phyloP scores from a whole-genome alignment of 1,139 yeast species.

The Nakaseomyces delphensis region DNA sequence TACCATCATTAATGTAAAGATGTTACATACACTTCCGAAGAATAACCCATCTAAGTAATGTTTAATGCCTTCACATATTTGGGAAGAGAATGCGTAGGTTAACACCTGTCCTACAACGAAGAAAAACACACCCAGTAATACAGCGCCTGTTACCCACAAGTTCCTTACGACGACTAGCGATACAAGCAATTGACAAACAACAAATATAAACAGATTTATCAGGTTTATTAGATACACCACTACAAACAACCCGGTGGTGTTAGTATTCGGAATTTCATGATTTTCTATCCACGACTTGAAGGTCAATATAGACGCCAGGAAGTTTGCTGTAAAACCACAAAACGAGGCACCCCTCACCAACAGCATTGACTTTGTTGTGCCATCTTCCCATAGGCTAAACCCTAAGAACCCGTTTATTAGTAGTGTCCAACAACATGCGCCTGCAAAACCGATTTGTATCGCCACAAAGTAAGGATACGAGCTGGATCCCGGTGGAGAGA shows the following conservation, averaged over 20 bases:
- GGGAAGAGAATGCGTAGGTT: slow-evolving; percentile 55
- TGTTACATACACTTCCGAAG: slow-evolving; percentile 70
- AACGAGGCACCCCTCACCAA: slow-evolving; percentile 42
- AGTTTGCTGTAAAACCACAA: slow-evolving; percentile 53
- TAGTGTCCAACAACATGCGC: slow-evolving; percentile 61
- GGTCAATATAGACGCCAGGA: slow-evolving; percentile 59
- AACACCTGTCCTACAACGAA: slow-evolving; percentile 75
- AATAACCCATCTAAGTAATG: slow-evolving; percentile 89
- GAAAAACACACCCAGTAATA: slow-evolving; percentile 58
- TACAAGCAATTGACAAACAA: slow-evolving; percentile 61
- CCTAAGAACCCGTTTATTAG: slow-evolving; percentile 70
- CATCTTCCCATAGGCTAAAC: slow-evolving; percentile 92
- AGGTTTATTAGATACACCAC: slow-evolving; percentile 67
- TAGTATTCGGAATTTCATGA: slow-evolving; percentile 22
- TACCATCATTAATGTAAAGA: slow-evolving; percentile 85
- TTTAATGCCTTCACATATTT: slow-evolving; percentile 59
- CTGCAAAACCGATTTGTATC: slow-evolving; percentile 63
- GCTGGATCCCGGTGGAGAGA: slow-evolving; percentile 71
- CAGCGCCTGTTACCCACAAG: slow-evolving; percentile 84
- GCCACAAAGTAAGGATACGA: slow-evolving; percentile 79
- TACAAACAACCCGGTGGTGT: slow-evolving; percentile 59
- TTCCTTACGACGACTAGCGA: slow-evolving; percentile 62
- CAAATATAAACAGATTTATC: slow-evolving; percentile 50
- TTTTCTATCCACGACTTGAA: slow-evolving; percentile 57
- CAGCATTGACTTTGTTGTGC: slow-evolving; percentile 58